Evolutionary conservation across 306 rosid genomes (phyloP), one percentile per base, ranked within the genome.

Genomic region (cucumber (Cucumis sativus)): DNA sequence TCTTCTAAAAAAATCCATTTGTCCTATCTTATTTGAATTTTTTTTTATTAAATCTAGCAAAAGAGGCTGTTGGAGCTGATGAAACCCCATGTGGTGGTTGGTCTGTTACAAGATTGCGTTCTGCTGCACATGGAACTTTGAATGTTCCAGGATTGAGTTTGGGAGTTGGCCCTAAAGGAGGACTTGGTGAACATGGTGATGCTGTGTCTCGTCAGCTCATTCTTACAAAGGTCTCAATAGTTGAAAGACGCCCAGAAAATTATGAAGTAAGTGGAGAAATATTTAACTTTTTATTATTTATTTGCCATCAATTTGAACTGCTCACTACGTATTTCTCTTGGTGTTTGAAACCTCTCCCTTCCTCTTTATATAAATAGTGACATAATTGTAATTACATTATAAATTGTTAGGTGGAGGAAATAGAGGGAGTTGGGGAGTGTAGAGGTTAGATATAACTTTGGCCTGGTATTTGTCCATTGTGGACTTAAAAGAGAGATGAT

Each of bases 111-210:
- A 88, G 99, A 84, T 79, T 96, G 88, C 91, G 98, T 68, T 88
- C 99, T 86, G 97, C 92, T 86, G 99, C 97, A 62, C 97, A 80
- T 85, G 99, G 99, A 84, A 92, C 98, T 77, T 81, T 92, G 62
- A 96, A 89, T 85, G 96, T 89, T 85, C 88, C 99, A 4, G 98
- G 99, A 66, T 83, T 96, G 87, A 91, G 91, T 83, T 91, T 96
- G 84, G 87, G 96, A 39, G 92, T 96, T 81, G 99, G 99, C 68
- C 99, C 96, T 67, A 96, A 88, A 86, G 99, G 98, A 78, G 99
- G 98, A 79, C 97, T 96, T 77, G 99, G 99, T 78, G 99, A 96
- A 82, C 92, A 92, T 78, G 99, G 99, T 77, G 99, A 96, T 83
- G 88, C 98, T 13, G 98, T 92, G 77, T 89, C 92, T 83, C 93